Evolutionary conservation across 2,329 filamentous ascomycete genomes (phyloP), one percentile per base, ranked within the genome.

Genomic region (Ceratocystis colombiana): DNA sequence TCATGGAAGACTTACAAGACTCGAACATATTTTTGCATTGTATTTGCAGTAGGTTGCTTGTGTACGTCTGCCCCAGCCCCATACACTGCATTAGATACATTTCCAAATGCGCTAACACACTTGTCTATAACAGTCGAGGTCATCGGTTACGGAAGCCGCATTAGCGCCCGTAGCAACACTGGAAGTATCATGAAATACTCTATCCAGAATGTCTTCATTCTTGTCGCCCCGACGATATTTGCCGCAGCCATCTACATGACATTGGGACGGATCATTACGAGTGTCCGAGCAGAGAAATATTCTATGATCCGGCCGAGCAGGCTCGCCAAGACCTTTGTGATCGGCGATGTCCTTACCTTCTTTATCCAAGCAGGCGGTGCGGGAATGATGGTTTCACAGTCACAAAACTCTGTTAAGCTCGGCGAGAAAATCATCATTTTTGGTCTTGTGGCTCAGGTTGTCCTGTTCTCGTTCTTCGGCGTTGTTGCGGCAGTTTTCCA

Each of bases 291-390:
- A 30, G 73, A 76, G 64, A 64, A 69, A 0, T 72, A 73, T 65
- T 74, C 74, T 1, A 62, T 77, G 41, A 71, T 78, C 22, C 72
- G 68, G 5, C 69, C 73, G 20, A 68, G 68, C 6, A 79, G 78
- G 76, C 72, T 84, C 5, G 84, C 82, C 2, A 80, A 77, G 65
- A 74, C 80, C 45, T 85, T 85, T 68, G 82, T 86, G 3, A 63
- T 72, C 5, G 80, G 82, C 44, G 83, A 85, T 69, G 71, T 84
- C 2, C 62, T 82, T 5, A 80, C 79, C 1, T 81, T 85, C 70
- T 41, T 78, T 2, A 72, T 83, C 2, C 82, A 85, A 71, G 74
- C 74, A 15, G 74, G 73, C 33, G 80, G 79, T 17, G 76, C 73
- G 15, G 77, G 77, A 1, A 69, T 80, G 63, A 66, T 68, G 61